Conservation (phyloP, 176 grass and related monocot species). For the Avena insularis region DNA sequence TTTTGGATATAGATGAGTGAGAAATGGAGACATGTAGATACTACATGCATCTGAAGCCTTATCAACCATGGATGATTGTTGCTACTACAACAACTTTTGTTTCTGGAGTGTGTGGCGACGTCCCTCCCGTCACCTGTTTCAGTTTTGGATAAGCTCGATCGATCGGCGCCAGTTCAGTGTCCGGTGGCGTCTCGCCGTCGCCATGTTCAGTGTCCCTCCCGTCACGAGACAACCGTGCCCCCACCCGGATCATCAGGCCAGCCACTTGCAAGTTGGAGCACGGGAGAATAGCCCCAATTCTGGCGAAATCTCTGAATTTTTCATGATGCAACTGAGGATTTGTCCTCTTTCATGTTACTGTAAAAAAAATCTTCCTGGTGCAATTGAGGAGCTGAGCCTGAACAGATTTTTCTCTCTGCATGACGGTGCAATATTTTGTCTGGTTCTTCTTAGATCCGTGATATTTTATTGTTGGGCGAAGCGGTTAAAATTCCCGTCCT, state of each 20-base stretch:
- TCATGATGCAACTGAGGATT: neutral
- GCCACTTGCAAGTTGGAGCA: neutral
- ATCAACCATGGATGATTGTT: neutral
- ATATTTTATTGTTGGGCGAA: neutral
- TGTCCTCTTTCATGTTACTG: neutral
- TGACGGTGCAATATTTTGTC: no score
- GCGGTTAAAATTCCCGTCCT: neutral
- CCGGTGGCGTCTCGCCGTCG: constrained; percentile 20
- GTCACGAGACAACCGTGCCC: constrained; percentile 43
- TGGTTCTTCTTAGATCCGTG: neutral
- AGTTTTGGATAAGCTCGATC: constrained; percentile 25
- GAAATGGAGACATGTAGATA: neutral
- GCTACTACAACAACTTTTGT: neutral
- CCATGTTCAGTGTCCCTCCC: neutral
- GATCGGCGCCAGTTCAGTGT: neutral
- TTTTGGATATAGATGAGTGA: neutral
- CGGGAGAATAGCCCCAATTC: neutral
- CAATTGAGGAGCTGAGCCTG: no score
- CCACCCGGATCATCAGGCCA: neutral
- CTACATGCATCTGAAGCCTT: neutral
- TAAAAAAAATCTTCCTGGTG: no score
- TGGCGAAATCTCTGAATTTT: no score
- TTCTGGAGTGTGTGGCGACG: neutral
- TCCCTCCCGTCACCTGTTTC: neutral
- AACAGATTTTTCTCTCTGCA: no score